Conservation (phyloP, 306 rosid species). For the Leucaena leucocephala region DNA sequence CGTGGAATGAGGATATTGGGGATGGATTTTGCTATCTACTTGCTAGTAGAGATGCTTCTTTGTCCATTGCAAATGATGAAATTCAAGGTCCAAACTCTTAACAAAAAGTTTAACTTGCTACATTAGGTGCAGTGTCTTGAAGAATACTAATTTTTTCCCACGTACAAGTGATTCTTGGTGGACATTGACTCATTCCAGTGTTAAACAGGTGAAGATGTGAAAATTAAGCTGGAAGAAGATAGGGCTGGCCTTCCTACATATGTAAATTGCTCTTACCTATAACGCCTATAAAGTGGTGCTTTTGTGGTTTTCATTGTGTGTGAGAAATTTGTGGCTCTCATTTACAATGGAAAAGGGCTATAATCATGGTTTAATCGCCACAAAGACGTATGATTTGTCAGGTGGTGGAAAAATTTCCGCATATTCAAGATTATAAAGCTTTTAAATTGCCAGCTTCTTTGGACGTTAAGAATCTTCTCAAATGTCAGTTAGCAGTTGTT, state of each 20-base stretch:
- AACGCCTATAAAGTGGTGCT: slow-evolving; percentile 4
- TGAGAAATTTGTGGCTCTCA: slow-evolving; percentile 12
- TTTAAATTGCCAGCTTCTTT: slow-evolving; percentile 58
- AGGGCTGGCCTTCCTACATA: slow-evolving; percentile 59
- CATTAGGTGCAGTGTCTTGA: slow-evolving; percentile 12
- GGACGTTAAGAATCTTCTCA: slow-evolving; percentile 70
- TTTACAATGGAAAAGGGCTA: slow-evolving; percentile 8
- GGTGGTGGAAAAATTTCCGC: slow-evolving; percentile 90
- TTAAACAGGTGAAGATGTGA: slow-evolving; percentile 74
- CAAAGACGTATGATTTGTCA: slow-evolving; percentile 31
- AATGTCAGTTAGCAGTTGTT: slow-evolving; percentile 70
- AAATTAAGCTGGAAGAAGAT: slow-evolving; percentile 73
- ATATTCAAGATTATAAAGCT: slow-evolving; percentile 66
- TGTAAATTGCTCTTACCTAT: slow-evolving; percentile 41
- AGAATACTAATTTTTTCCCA: slow-evolving; percentile 2
- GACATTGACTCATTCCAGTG: slow-evolving; percentile 33
- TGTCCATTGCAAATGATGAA: slow-evolving; percentile 49
- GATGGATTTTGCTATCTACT: slow-evolving; percentile 57
- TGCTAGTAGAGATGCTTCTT: slow-evolving; percentile 63
- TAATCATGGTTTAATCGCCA: slow-evolving; percentile 12
- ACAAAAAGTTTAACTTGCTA: neutral
- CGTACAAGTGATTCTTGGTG: slow-evolving; percentile 18
- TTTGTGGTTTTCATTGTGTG: slow-evolving; percentile 26
- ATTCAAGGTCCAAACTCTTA: slow-evolving; percentile 56
- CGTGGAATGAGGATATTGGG: slow-evolving; percentile 78